Evolutionary conservation across 192 early-diverging fungal genomes (phyloP), one percentile per base, ranked within the genome.

Genomic region (Phycomyces blakesleeanus): DNA sequence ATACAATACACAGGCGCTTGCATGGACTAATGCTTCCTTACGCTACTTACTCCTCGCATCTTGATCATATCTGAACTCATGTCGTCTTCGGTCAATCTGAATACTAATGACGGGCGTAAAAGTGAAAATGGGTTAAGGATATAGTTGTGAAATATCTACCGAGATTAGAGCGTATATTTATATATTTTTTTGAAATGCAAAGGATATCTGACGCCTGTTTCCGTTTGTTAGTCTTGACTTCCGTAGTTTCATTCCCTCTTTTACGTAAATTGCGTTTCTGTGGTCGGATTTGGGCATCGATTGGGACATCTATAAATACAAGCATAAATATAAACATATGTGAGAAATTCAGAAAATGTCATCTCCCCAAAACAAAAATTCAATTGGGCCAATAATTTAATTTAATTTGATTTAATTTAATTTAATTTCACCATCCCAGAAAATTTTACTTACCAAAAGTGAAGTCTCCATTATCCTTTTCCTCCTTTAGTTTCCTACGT

Each of bases 401-500:
- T 0, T 40, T 20, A 20, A 14, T 16, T 27, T 24, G n/a, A n/a
- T n/a, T n/a, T 52, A 22, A 10, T 25, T 21, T 34, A 3, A 38
- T 0, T 40, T 20, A 20, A 14, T 16, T 27, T 24, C 14, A 10
- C 34, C 4, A 22, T n/a, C 18, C 11, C 39, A 6, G 22, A 56
- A 68, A 67, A 70, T 70, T n/a, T 64, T 50, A 75, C 71, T 53
- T 80, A 85, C 80, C 85, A 68, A 78, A 79, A n/a, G 76, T 64
- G 15, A 91, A 78, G 66, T 92, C 91, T 78, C 90, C 75, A 67
- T 84, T 90, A 57, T 93, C 93, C 64, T 89, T 88, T 51, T 96
- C 93, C 52, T 96, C 93, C 20, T 82, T 81, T 41, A 93, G 69
- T 47, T 88, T 88, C 37, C 82, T 74, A 60, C 88, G 86, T 47